These are phyloP conservation scores for Crithidia thermophila DNA, from an alignment of 208 protist genomes.

Conservation along the genomic window DNA sequence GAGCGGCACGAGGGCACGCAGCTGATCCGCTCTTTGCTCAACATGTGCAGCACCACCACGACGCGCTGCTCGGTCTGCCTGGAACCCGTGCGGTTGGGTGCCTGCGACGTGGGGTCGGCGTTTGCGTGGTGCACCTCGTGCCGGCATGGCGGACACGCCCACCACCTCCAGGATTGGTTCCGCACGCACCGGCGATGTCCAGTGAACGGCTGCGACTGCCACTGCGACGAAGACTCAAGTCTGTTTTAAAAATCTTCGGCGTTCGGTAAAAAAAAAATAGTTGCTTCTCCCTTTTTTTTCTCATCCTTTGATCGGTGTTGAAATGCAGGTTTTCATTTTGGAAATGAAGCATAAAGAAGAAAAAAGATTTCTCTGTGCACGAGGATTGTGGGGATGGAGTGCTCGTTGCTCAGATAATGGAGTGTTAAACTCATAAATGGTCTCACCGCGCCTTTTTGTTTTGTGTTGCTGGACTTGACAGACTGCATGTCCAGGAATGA, in stretches of 20 bases:
- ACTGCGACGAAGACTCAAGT: slow-evolving; percentile 62
- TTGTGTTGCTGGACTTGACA: no score
- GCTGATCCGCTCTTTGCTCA: slow-evolving; percentile 30
- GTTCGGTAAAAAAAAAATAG: background rate
- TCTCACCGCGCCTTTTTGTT: no score
- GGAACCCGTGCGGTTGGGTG: slow-evolving; percentile 31
- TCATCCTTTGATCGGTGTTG: no score
- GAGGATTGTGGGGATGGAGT: no score
- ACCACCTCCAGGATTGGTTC: slow-evolving; percentile 87
- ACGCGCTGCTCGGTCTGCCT: slow-evolving; percentile 68
- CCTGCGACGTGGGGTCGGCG: slow-evolving; percentile 26
- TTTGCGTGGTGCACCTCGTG: slow-evolving; percentile 85
- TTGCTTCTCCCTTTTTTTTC: background rate
- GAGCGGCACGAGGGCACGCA: slow-evolving; percentile 35
- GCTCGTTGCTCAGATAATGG: no score
- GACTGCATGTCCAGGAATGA: no score
- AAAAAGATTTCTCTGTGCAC: no score
- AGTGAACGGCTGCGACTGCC: slow-evolving; percentile 73
- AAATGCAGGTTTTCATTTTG: background rate
- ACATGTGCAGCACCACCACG: slow-evolving; percentile 21
- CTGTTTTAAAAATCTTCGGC: slow-evolving; percentile 44
- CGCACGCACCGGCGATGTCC: slow-evolving; percentile 67
- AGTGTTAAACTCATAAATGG: no score
- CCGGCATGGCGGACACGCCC: slow-evolving; percentile 79
- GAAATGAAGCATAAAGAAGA: no score